These are phyloP conservation scores for Conticribra guillardii DNA, from an alignment of 108 stramenopile species.

Conservation along the genomic window DNA sequence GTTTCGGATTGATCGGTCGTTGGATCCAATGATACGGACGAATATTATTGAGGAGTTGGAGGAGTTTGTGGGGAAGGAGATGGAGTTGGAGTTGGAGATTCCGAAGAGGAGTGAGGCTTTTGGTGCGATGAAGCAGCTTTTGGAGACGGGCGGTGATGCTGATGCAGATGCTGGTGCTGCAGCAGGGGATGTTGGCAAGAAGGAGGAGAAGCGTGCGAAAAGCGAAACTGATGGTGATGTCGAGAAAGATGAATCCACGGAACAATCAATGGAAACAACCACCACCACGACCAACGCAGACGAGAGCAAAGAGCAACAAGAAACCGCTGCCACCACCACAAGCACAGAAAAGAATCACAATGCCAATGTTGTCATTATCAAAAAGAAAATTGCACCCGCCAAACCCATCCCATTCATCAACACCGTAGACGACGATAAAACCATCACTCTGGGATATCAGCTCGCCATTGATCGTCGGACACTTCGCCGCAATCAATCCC, in stretches of 20 bases:
- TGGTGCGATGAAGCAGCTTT: slow-evolving; percentile 45
- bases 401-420: slow-evolving; percentile 74
- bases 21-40: slow-evolving; percentile 60
- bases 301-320: neutral
- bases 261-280: slow-evolving; percentile 15
- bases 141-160: slow-evolving; percentile 16
- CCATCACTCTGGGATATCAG: slow-evolving; percentile 59
- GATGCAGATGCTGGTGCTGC: neutral
- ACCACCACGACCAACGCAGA: slow-evolving; percentile 1
- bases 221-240: too few relatives aligned
- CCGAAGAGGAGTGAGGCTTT: slow-evolving; percentile 46
- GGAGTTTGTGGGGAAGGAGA: slow-evolving; percentile 70
- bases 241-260: too few relatives aligned
- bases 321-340: too few relatives aligned
- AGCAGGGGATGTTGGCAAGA: slow-evolving; percentile 5
- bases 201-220: neutral
- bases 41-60: slow-evolving; percentile 66
- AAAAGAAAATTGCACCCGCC: slow-evolving; percentile 67
- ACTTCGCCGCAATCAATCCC: slow-evolving; percentile 66
- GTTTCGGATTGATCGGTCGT: slow-evolving; percentile 78
- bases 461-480: slow-evolving; percentile 74
- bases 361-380: slow-evolving; percentile 22
- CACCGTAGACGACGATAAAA: slow-evolving; percentile 26
- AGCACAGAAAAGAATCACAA: neutral
- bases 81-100: slow-evolving; percentile 70